Evolutionary conservation across 2,329 filamentous ascomycete species (phyloP).

Genomic region (Aspergillus piperis): DNA sequence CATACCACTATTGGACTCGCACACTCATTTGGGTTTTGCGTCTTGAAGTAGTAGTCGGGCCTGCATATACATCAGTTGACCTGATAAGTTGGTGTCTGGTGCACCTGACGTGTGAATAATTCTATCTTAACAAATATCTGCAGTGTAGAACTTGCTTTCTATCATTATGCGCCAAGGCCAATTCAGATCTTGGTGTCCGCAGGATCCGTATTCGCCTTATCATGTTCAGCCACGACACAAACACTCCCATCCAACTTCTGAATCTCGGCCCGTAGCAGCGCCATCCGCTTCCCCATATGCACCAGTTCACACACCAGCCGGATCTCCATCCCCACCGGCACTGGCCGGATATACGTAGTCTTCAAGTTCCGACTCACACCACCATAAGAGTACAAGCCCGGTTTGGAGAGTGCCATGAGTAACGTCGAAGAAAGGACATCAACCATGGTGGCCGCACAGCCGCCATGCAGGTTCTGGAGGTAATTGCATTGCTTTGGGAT

Average conservation of each 20-base stretch:
- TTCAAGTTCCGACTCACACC: slow-evolving; percentile 68
- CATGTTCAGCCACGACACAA: slow-evolving; percentile 63
- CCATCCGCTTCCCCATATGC: slow-evolving; percentile 58
- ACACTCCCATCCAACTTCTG: slow-evolving; percentile 54
- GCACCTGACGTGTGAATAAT: not conserved
- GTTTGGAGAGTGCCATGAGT: slow-evolving; percentile 57
- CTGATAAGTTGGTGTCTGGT: not conserved
- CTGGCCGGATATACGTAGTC: slow-evolving; percentile 67
- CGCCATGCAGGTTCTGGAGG: slow-evolving; percentile 89
- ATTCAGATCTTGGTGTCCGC: slow-evolving; percentile 15
- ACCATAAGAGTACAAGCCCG: slow-evolving; percentile 62
- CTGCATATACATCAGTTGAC: not conserved
- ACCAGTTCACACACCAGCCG: slow-evolving; percentile 60
- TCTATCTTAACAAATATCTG: not conserved
- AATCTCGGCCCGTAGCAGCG: slow-evolving; percentile 58
- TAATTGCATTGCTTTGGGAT: slow-evolving; percentile 89
- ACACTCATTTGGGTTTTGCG: slow-evolving; percentile 6
- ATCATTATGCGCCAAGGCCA: too few relatives aligned
- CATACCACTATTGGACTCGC: slow-evolving; percentile 19
- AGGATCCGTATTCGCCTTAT: slow-evolving; percentile 63
- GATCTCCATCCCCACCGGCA: slow-evolving; percentile 54
- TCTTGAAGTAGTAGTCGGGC: slow-evolving; percentile 6
- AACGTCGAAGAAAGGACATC: slow-evolving; percentile 65
- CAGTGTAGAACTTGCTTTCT: slow-evolving; percentile 8
- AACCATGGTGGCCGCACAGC: slow-evolving; percentile 68